Conservation (phyloP, 768 basidiomycete genomes). For the Hygrocybe coccinea region DNA sequence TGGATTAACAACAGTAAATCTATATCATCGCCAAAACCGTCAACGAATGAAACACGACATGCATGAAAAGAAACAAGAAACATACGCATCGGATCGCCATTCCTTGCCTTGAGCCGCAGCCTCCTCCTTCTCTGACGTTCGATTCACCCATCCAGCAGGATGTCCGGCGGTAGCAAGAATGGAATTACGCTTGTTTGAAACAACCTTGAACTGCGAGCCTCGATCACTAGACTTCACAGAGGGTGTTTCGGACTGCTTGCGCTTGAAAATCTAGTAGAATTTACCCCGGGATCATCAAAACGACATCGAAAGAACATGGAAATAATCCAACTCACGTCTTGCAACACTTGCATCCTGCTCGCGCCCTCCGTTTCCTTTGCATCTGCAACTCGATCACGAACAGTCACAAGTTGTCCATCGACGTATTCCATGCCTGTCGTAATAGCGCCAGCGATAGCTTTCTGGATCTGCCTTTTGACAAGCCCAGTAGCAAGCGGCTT, state of each 20-base stretch:
- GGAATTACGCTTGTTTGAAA: slow-evolving; percentile 64
- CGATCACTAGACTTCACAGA: slow-evolving; percentile 22
- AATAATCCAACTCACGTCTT: slow-evolving; percentile 42
- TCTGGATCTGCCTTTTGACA: slow-evolving; percentile 68
- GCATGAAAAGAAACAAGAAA: neutral
- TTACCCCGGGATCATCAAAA: slow-evolving; percentile 8
- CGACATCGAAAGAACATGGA: neutral
- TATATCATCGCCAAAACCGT: too few relatives aligned
- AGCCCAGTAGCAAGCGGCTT: slow-evolving; percentile 74
- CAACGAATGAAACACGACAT: too few relatives aligned
- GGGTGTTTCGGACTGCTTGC: slow-evolving; percentile 42
- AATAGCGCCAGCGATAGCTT: slow-evolving; percentile 59
- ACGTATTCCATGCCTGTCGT: slow-evolving; percentile 79
- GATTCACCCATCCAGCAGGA: slow-evolving; percentile 69
- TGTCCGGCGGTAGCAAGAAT: slow-evolving; percentile 60
- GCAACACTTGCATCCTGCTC: slow-evolving; percentile 46
- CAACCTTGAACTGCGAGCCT: slow-evolving; percentile 74
- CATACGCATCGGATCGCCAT: slow-evolving; percentile 44
- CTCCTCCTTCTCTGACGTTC: slow-evolving; percentile 41
- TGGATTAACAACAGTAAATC: too few relatives aligned
- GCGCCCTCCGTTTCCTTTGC: slow-evolving; percentile 39
- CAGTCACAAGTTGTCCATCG: slow-evolving; percentile 84
- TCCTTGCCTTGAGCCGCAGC: slow-evolving; percentile 28
- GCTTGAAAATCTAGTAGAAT: slow-evolving; percentile 47
- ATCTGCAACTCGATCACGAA: slow-evolving; percentile 72